Percentiles rank a stretch among this genome's conserved stretches.
These are phyloP conservation scores for Ascochyta rabiei DNA, from an alignment of 2,329 filamentous ascomycete genomes.

Conservation along the genomic window DNA sequence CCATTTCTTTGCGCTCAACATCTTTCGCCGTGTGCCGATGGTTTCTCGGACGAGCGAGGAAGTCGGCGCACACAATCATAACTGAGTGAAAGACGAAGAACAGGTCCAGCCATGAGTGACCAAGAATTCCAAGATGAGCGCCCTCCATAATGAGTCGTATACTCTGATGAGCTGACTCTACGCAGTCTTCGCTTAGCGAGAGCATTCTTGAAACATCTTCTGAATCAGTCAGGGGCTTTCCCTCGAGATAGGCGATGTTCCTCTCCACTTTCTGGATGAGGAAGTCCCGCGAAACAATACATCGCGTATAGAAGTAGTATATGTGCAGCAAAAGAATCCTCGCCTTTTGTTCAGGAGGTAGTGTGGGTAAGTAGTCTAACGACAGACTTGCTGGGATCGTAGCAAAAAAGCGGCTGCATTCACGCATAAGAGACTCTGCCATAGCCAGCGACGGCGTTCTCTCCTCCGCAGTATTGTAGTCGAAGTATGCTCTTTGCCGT, in stretches of 20 bases:
- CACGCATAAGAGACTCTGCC: conserved; percentile 26
- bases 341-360: conserved; percentile 19
- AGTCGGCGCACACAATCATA: conserved; percentile 35
- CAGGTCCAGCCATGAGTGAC: conserved; percentile 30
- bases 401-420: conserved; percentile 28
- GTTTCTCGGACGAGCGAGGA: conserved; percentile 30
- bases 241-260: conserved; percentile 24
- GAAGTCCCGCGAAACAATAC: conserved; percentile 33
- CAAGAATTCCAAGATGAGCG: conserved; percentile 23
- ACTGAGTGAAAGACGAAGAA: conserved; percentile 37
- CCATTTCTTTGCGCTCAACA: conserved; percentile 27
- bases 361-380: conserved; percentile 14
- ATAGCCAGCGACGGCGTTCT: conserved; percentile 25
- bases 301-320: conserved; percentile 33
- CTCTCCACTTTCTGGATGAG: conserved; percentile 32
- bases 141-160: conserved; percentile 29
- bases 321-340: conserved; percentile 28
- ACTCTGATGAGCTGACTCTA: conserved; percentile 32
- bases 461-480: conserved; percentile 26
- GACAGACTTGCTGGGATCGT: conserved; percentile 20
- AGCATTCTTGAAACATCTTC: conserved; percentile 23
- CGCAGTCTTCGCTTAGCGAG: conserved; percentile 33
- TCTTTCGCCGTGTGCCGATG: conserved; percentile 28
- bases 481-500: conserved; percentile 32
- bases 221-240: conserved; percentile 7